A percentile compares a stretch with the other conserved stretches of the same genome.
Evolutionary conservation across 1,284 basidiomycete genomes (phyloP).

Genomic region (Vanrija humicola): DNA sequence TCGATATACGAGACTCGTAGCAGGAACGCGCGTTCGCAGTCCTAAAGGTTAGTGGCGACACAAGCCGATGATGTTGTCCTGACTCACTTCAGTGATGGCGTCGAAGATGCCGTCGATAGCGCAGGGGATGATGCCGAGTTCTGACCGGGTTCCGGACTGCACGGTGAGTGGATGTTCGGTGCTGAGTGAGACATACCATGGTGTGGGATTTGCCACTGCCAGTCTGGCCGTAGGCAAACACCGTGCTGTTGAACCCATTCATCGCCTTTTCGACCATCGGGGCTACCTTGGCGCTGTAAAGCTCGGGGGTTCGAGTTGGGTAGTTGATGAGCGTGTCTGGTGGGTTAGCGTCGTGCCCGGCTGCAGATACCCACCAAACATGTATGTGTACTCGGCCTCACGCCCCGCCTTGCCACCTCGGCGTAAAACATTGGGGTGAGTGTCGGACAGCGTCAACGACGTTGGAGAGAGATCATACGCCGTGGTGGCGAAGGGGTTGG

Average conservation of each 20-base stretch:
- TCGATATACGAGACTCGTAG: slow-evolving; percentile 57
- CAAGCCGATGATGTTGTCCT: not conserved
- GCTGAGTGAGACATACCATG: slow-evolving; percentile 29
- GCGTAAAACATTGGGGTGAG: slow-evolving; percentile 46
- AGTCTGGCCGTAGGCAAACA: slow-evolving; percentile 53
- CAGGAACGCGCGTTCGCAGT: slow-evolving; percentile 45
- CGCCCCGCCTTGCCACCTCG: slow-evolving; percentile 46
- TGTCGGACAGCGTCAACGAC: slow-evolving; percentile 38
- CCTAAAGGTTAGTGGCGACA: slow-evolving; percentile 17
- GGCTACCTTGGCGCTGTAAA: slow-evolving; percentile 53
- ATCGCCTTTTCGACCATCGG: slow-evolving; percentile 54
- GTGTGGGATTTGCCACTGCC: slow-evolving; percentile 53
- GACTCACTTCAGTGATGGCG: slow-evolving; percentile 48
- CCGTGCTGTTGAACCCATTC: slow-evolving; percentile 57
- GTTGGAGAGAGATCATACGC: slow-evolving; percentile 40
- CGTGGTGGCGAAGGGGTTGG: slow-evolving; percentile 26
- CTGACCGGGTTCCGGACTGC: slow-evolving; percentile 49
- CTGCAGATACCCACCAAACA: slow-evolving; percentile 36
- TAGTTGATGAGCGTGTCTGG: slow-evolving; percentile 48
- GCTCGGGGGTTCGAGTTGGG: slow-evolving; percentile 45
- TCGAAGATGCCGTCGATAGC: slow-evolving; percentile 56
- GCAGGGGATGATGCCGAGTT: slow-evolving; percentile 56
- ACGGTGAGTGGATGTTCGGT: not conserved
- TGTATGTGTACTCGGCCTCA: slow-evolving; percentile 45
- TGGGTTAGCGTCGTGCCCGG: not conserved